Evolutionary conservation across 2,329 filamentous ascomycete genomes (phyloP).

Genomic region (Fusarium miscanthi): DNA sequence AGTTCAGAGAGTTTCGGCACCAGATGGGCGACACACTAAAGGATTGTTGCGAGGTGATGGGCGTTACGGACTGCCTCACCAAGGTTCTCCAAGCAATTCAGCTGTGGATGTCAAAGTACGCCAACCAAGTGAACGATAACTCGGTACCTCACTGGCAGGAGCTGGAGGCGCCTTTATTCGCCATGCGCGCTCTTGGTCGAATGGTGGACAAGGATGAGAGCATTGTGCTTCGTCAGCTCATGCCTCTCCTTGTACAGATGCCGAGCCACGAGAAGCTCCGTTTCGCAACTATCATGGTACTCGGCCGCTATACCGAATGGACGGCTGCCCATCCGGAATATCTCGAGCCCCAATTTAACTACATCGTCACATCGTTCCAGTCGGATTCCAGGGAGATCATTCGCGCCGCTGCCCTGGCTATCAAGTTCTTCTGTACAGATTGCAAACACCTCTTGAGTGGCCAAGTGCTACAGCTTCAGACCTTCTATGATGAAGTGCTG

Average conservation of each 20-base stretch:
- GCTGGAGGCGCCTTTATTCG: conserved; percentile 93
- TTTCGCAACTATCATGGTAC: conserved; percentile 97
- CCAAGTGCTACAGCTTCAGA: conserved; percentile 87
- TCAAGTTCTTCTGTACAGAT: conserved; percentile 97
- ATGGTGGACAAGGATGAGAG: conserved; percentile 94
- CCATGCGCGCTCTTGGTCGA: conserved; percentile 93
- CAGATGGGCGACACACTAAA: conserved; percentile 98
- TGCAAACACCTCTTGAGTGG: conserved; percentile 87
- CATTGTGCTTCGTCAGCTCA: conserved; percentile 88
- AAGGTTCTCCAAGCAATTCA: conserved; percentile 91
- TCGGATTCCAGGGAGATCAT: conserved; percentile 91
- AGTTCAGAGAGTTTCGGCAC: conserved; percentile 95
- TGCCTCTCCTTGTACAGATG: conserved; percentile 93
- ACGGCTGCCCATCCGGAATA: conserved; percentile 94
- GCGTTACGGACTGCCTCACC: conserved; percentile 87
- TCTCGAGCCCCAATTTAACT: conserved; percentile 91
- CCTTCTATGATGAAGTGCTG: conserved; percentile 90
- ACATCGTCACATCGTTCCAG: conserved; percentile 93
- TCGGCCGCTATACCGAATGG: conserved; percentile 98
- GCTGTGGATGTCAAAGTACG: conserved; percentile 87
- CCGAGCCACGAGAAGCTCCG: conserved; percentile 97
- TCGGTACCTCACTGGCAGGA: conserved; percentile 95
- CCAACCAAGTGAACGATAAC: conserved; percentile 75
- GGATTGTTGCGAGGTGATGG: conserved; percentile 96
- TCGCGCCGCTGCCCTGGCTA: conserved; percentile 88